A percentile compares a stretch with the other conserved stretches of the same genome.
These are phyloP conservation scores for Trichoderma sp. DNA, from an alignment of 2,329 filamentous ascomycete species.

Conservation along the genomic window DNA sequence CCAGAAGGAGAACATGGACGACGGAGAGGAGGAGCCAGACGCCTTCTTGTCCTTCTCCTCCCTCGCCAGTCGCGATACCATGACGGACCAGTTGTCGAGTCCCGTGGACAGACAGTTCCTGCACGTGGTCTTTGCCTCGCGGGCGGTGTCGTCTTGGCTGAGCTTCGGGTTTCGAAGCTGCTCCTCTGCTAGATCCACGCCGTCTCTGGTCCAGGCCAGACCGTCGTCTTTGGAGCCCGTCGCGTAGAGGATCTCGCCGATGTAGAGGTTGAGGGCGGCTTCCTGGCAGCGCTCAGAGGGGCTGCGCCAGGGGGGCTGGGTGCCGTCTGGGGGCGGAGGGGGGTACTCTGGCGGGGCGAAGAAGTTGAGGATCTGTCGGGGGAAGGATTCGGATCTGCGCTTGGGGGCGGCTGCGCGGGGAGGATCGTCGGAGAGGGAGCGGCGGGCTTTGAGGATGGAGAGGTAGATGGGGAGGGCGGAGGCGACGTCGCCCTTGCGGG, in stretches of 20 bases:
- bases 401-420: slow-evolving; percentile 31
- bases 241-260: slow-evolving; percentile 89
- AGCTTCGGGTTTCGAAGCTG: slow-evolving; percentile 54
- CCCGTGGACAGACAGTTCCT: slow-evolving; percentile 76
- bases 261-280: slow-evolving; percentile 82
- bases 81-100: slow-evolving; percentile 78
- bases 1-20: slow-evolving; percentile 45
- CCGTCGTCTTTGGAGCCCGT: slow-evolving; percentile 65
- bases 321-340: slow-evolving; percentile 68
- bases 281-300: slow-evolving; percentile 75
- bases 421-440: slow-evolving; percentile 54
- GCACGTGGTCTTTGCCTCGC: slow-evolving; percentile 58
- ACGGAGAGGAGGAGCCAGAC: slow-evolving; percentile 37
- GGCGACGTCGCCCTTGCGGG: slow-evolving; percentile 65
- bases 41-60: slow-evolving; percentile 49
- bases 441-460: slow-evolving; percentile 78
- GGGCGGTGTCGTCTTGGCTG: slow-evolving; percentile 33
- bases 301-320: slow-evolving; percentile 65
- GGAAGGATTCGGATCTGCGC: slow-evolving; percentile 29
- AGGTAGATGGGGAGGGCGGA: slow-evolving; percentile 81
- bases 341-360: slow-evolving; percentile 66
- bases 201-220: slow-evolving; percentile 86
- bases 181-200: slow-evolving; percentile 76
- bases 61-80: slow-evolving; percentile 68
- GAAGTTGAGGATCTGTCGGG: slow-evolving; percentile 33